phyloP scores from a whole-genome alignment of 2,329 filamentous ascomycete genomes.

The Cladosporium sp. region DNA sequence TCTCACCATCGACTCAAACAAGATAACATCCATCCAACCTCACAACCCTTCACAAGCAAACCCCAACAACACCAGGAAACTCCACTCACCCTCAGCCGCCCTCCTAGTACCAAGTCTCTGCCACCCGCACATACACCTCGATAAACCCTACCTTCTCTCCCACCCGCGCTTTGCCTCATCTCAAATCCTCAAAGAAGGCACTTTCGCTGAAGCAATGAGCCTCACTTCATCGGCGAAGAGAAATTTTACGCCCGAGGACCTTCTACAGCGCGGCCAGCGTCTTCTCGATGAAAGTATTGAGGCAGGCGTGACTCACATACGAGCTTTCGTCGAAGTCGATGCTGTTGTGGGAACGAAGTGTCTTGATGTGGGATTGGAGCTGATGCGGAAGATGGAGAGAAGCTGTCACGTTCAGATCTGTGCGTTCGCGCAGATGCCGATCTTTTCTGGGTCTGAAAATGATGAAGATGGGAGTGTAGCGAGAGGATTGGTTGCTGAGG shows the following conservation, averaged over 20 bases:
- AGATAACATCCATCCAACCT: slow-evolving; percentile 22
- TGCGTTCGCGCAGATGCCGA: slow-evolving; percentile 64
- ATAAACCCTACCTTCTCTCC: slow-evolving; percentile 59
- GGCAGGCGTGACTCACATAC: slow-evolving; percentile 63
- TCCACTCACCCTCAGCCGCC: slow-evolving; percentile 16
- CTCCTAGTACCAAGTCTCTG: slow-evolving; percentile 56
- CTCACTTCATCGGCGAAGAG: slow-evolving; percentile 57
- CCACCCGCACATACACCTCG: slow-evolving; percentile 69
- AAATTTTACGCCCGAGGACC: slow-evolving; percentile 57
- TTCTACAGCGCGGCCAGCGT: slow-evolving; percentile 60
- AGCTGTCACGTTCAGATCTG: slow-evolving; percentile 61
- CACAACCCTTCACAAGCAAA: neutral
- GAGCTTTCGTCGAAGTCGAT: slow-evolving; percentile 69
- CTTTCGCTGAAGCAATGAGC: slow-evolving; percentile 61
- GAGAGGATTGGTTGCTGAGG: slow-evolving; percentile 41
- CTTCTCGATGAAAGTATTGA: slow-evolving; percentile 60
- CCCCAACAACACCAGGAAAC: neutral
- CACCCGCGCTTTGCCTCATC: slow-evolving; percentile 57
- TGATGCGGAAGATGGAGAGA: slow-evolving; percentile 50
- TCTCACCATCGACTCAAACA: slow-evolving; percentile 18
- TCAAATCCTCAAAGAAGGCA: slow-evolving; percentile 51
- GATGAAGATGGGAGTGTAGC: slow-evolving; percentile 28
- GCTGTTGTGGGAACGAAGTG: slow-evolving; percentile 55
- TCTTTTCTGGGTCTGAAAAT: slow-evolving; percentile 50
- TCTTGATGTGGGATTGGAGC: slow-evolving; percentile 51